A percentile compares a stretch with the other conserved stretches of the same genome.
These are phyloP conservation scores for Yamadazyma spencermartinsiae DNA, from an alignment of 1,139 yeast genomes.

Conservation along the genomic window DNA sequence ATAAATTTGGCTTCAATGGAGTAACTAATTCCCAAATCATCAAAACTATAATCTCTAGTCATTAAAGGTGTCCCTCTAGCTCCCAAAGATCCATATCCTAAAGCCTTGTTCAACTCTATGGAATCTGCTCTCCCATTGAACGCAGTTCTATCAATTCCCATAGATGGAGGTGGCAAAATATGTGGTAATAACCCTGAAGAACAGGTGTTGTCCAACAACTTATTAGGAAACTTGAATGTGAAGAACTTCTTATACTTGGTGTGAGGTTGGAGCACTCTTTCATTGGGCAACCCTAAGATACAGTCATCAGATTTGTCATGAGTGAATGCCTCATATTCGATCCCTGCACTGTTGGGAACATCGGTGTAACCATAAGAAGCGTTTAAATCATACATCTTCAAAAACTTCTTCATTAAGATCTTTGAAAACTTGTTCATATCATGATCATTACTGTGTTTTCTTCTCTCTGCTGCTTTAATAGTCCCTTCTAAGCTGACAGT, in stretches of 20 bases:
- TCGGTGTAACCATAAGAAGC: constrained; percentile 46
- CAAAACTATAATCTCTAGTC: constrained; percentile 44
- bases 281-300: constrained; percentile 51
- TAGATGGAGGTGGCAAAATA: constrained; percentile 62
- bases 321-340: constrained; percentile 45
- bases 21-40: constrained; percentile 42
- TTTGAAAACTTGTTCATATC: constrained; percentile 26
- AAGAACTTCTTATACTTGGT: constrained; percentile 60
- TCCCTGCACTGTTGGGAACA: constrained; percentile 52
- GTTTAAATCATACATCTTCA: constrained; percentile 49
- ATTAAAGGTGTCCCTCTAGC: constrained; percentile 45
- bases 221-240: constrained; percentile 61
- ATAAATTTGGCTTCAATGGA: constrained; percentile 47
- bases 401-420: constrained; percentile 42
- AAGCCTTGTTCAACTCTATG: constrained; percentile 40
- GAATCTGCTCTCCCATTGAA: constrained; percentile 36
- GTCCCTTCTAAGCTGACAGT: constrained; percentile 51
- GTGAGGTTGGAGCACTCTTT: constrained; percentile 51
- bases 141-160: constrained; percentile 55
- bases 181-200: constrained; percentile 54
- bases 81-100: constrained; percentile 46
- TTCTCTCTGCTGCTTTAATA: constrained; percentile 35
- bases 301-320: constrained; percentile 50
- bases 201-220: constrained; percentile 58
- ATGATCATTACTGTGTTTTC: constrained; percentile 13